phyloP scores from a whole-genome alignment of 2,329 filamentous ascomycete species.

The Botryotinia calthae region DNA sequence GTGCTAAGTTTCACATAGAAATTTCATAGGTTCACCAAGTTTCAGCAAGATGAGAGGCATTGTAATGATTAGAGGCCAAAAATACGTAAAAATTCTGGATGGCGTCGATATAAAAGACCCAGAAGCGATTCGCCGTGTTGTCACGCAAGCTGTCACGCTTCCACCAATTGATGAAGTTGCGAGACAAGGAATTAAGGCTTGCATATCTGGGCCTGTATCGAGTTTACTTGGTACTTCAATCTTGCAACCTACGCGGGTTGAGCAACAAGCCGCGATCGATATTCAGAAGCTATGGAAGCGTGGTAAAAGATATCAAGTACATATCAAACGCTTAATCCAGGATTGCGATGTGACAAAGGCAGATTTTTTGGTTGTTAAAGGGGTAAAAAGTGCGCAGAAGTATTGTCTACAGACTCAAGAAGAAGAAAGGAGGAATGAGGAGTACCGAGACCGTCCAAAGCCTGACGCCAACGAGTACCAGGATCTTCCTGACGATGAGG shows the following conservation, averaged over 20 bases:
- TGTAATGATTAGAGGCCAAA: not conserved
- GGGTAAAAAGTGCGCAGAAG: not conserved
- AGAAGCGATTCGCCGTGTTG: not conserved
- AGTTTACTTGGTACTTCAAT: not conserved
- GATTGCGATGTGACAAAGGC: not conserved
- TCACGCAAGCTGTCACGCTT: not conserved
- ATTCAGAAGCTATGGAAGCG: not conserved
- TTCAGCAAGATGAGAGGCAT: not conserved
- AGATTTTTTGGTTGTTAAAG: not conserved
- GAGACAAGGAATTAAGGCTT: not conserved
- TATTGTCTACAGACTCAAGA: not conserved
- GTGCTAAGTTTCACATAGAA: not conserved
- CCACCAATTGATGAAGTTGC: not conserved
- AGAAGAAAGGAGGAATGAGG: not conserved
- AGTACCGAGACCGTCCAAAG: accelerated
- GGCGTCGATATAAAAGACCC: not conserved
- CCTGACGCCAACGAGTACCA: not conserved
- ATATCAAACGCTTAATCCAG: not conserved
- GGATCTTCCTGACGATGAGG: not conserved
- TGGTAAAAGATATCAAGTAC: not conserved
- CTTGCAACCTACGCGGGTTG: not conserved
- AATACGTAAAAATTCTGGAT: not conserved
- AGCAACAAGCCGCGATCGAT: not conserved
- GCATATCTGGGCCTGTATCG: not conserved
- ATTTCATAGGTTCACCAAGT: not conserved